Percentiles rank a stretch among this genome's conserved stretches.
phyloP scores from a whole-genome alignment of 805 yeast genomes.

The Yamadazyma tumulicola region DNA sequence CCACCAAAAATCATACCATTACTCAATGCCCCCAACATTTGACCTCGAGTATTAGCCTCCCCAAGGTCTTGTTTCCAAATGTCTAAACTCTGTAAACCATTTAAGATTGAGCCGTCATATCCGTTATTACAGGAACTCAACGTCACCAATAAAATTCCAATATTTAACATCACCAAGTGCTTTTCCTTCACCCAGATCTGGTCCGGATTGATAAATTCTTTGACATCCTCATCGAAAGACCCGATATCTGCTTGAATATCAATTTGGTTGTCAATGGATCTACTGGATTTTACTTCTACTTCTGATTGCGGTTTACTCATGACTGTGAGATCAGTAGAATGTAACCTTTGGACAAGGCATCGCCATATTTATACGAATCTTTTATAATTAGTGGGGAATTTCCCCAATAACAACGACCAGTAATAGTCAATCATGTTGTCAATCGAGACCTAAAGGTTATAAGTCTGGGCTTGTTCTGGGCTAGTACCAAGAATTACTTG shows the following conservation, averaged over 20 bases:
- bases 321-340: too few relatives aligned
- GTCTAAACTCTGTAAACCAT: slow-evolving; percentile 44
- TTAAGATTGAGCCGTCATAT: slow-evolving; percentile 45
- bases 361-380: too few relatives aligned
- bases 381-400: too few relatives aligned
- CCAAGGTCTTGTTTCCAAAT: slow-evolving; percentile 41
- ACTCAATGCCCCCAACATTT: slow-evolving; percentile 34
- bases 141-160: slow-evolving; percentile 32
- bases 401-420: too few relatives aligned
- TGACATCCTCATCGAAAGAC: not conserved
- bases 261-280: not conserved
- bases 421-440: too few relatives aligned
- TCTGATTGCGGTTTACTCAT: too few relatives aligned
- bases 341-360: too few relatives aligned
- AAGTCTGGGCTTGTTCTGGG: too few relatives aligned
- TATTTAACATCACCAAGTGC: not conserved
- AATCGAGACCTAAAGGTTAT: too few relatives aligned
- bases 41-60: slow-evolving; percentile 32
- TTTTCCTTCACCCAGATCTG: slow-evolving; percentile 1
- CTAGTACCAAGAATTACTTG: too few relatives aligned
- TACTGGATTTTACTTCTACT: not conserved
- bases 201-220: slow-evolving; percentile 1
- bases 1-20: slow-evolving; percentile 42
- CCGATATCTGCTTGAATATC: not conserved
- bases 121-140: slow-evolving; percentile 42